Evolutionary conservation across 768 basidiomycete genomes (phyloP), one percentile per base, ranked within the genome.

Genomic region (Albatrellus ellisii): DNA sequence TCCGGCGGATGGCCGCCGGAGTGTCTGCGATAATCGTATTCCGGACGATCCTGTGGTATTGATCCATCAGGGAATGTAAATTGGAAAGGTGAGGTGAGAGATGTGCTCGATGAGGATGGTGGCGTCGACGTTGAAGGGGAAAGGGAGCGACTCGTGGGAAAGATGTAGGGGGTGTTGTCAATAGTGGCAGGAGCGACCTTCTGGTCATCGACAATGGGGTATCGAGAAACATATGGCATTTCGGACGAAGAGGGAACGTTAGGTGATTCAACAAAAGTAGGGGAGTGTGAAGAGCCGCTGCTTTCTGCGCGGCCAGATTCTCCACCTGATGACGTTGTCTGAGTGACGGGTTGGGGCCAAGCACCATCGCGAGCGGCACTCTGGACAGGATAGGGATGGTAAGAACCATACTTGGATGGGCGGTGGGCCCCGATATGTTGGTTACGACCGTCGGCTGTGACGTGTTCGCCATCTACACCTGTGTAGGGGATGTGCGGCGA

Each of bases 21-120:
- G 48, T 71, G 68, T 45, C 77, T 72, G 52, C 78, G 74, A 54
- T 73, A 81, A 59, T 75, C 75, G 57, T 75, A 79, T 37, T 80
- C 79, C 43, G 72, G 35, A 36, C 75, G 70, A 42, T 81, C 77
- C 46, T 74, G 73, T 29, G 63, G 52, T 39, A 68, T 57, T 37
- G 68, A 44, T 27, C 64, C 63, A 41, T 80, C 77, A 28, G 73
- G 64, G 54, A 79, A 82, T 2, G 71, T 61, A 49, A 81, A 81
- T 48, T 71, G 77, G 54, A 79, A 83, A 2, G 78, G 67, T 45
- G 80, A 70, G 46, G 77, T 72, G 54, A 82, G 62, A 44, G 76
- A 70, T 32, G 77, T 64, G 46, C 60, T 69, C 29, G 80, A 73
- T 22, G 80, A 73, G 6, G 75, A 66, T 7, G 77, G 70, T 27